These are phyloP conservation scores for Prosopis cineraria DNA, from an alignment of 306 rosid genomes.

Conservation along the genomic window DNA sequence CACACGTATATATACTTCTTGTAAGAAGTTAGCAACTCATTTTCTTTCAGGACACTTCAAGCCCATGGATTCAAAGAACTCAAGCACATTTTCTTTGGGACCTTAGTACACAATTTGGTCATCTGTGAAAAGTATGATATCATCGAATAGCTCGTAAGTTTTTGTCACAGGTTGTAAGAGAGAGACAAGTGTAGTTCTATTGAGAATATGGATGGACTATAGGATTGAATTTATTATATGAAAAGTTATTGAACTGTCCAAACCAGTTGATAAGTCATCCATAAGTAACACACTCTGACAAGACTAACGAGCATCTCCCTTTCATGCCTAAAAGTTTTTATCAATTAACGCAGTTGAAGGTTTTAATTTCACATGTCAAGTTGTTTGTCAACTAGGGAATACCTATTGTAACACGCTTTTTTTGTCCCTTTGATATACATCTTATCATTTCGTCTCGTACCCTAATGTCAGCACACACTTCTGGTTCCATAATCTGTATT, in stretches of 20 bases:
- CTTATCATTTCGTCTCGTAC: slow-evolving; percentile 85
- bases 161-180: slow-evolving; percentile 92
- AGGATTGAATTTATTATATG: slow-evolving; percentile 74
- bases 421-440: slow-evolving; percentile 93
- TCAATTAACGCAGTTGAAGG: not conserved
- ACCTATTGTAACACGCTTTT: slow-evolving; percentile 90
- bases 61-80: slow-evolving; percentile 70
- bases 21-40: slow-evolving; percentile 55
- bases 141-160: slow-evolving; percentile 80
- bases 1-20: slow-evolving; percentile 38
- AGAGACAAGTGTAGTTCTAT: slow-evolving; percentile 76
- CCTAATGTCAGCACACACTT: slow-evolving; percentile 58
- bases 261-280: slow-evolving; percentile 74
- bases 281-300: slow-evolving; percentile 68
- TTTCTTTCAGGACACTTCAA: slow-evolving; percentile 79
- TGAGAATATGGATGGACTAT: slow-evolving; percentile 77
- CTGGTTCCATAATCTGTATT: slow-evolving; percentile 83
- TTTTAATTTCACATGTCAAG: not conserved
- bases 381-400: slow-evolving; percentile 7
- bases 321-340: slow-evolving; percentile 27
- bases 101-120: slow-evolving; percentile 52
- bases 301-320: slow-evolving; percentile 97
- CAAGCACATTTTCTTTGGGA: slow-evolving; percentile 50
- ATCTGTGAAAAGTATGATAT: slow-evolving; percentile 61
- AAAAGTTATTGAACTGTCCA: slow-evolving; percentile 88